Evolutionary conservation across 495 filamentous ascomycete genomes (phyloP).

Genomic region (Amorphotheca resinae): DNA sequence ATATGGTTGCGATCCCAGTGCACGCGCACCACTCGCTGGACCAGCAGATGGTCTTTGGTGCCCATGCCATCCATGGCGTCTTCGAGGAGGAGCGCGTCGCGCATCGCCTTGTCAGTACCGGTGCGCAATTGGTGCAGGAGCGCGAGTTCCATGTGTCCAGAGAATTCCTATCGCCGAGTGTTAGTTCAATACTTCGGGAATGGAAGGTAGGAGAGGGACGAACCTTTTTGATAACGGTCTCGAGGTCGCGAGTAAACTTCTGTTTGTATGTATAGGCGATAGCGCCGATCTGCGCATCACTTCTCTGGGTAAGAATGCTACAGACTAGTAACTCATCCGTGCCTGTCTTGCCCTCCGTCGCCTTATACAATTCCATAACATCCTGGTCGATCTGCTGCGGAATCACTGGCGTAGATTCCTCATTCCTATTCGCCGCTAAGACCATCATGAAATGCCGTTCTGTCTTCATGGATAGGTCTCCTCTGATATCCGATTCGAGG

Average conservation of each 20-base stretch:
- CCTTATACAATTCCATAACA: conserved; percentile 55
- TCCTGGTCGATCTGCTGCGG: conserved; percentile 60
- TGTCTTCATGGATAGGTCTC: conserved; percentile 76
- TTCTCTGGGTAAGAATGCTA: conserved; percentile 57
- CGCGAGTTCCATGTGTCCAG: conserved; percentile 83
- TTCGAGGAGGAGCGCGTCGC: conserved; percentile 70
- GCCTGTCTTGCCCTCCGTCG: conserved; percentile 55
- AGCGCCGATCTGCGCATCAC: conserved; percentile 69
- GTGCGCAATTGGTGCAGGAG: conserved; percentile 65
- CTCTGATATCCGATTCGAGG: conserved; percentile 56
- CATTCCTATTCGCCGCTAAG: conserved; percentile 53
- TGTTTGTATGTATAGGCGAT: conserved; percentile 58
- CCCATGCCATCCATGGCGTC: conserved; percentile 77
- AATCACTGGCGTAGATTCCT: conserved; percentile 61
- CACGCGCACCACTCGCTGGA: conserved; percentile 54
- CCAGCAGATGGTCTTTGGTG: conserved; percentile 73
- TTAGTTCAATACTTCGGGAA: conserved; percentile 2
- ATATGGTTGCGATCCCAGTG: conserved; percentile 71
- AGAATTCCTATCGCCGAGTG: conserved; percentile 46
- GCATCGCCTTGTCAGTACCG: conserved; percentile 65
- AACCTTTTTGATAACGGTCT: conserved; percentile 56
- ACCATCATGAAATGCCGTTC: conserved; percentile 68
- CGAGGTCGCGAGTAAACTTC: conserved; percentile 51
- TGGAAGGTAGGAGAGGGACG: conserved; percentile 9
- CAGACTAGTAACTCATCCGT: conserved; percentile 70